A percentile compares a stretch with the other conserved stretches of the same genome.
Conservation (phyloP, 176 grass and related monocot species). For the Zoysia japonica region DNA sequence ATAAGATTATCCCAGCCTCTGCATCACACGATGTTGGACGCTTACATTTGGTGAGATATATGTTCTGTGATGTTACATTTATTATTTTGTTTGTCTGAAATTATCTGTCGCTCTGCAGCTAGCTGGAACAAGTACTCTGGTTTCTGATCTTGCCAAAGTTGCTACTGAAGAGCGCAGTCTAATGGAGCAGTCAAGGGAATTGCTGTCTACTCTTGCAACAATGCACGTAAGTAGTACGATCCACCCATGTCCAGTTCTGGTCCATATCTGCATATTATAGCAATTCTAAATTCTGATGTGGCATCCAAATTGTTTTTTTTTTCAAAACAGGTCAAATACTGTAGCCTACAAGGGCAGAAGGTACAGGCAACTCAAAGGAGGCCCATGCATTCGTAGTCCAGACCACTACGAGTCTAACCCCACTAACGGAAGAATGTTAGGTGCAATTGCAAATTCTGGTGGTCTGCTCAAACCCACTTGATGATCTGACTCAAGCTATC, state of each 20-base stretch:
- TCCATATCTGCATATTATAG: background rate
- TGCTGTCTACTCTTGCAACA: conserved; percentile 71
- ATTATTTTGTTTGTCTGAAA: conserved; percentile 24
- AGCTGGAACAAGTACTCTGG: conserved; percentile 74
- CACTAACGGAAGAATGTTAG: conserved; percentile 52
- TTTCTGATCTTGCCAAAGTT: conserved; percentile 80
- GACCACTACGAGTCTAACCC: conserved; percentile 37
- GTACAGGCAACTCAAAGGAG: conserved; percentile 62
- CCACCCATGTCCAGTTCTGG: background rate
- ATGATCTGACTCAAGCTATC: background rate
- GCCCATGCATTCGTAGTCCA: conserved; percentile 47
- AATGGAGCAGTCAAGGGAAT: conserved; percentile 90
- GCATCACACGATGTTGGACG: background rate
- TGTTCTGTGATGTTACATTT: conserved; percentile 6
- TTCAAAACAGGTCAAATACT: conserved; percentile 75
- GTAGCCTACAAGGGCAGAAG: conserved; percentile 87
- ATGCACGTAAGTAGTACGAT: conserved; percentile 67
- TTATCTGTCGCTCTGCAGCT: conserved; percentile 49
- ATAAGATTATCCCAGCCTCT: background rate
- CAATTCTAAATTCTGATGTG: conserved; percentile 30
- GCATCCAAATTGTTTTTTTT: conserved; percentile 3
- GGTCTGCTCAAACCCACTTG: conserved; percentile 23
- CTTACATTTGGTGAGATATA: background rate
- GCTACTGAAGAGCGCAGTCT: conserved; percentile 60
- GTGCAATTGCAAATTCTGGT: conserved; percentile 44